Conservation (phyloP, 2,329 filamentous ascomycete genomes). For the Westerdykella sp. region DNA sequence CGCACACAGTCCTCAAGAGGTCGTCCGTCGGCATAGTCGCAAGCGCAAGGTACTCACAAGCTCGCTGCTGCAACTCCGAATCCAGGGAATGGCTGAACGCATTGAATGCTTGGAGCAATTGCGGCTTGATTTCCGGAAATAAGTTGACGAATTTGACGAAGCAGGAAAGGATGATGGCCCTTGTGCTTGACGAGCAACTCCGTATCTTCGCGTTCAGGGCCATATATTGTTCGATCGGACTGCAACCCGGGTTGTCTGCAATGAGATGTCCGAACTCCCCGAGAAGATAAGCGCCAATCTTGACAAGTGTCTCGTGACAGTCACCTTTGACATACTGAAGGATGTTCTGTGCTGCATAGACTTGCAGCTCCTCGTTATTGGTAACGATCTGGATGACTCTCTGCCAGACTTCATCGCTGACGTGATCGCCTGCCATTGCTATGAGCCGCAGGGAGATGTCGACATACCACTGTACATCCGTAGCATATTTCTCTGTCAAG, state of each 20-base stretch:
- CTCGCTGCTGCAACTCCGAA: constrained; percentile 90
- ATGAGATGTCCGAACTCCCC: constrained; percentile 97
- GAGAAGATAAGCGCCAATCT: constrained; percentile 93
- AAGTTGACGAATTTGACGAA: constrained; percentile 98
- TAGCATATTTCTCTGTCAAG: constrained; percentile 95
- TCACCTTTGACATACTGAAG: constrained; percentile 90
- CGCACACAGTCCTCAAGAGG: constrained; percentile 84
- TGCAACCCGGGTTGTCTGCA: constrained; percentile 84
- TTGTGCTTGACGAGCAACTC: constrained; percentile 78
- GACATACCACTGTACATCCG: constrained; percentile 98
- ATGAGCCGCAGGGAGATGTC: constrained; percentile 93
- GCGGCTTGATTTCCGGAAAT: constrained; percentile 96
- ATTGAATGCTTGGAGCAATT: constrained; percentile 82
- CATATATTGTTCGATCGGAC: constrained; percentile 94
- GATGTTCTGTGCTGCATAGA: constrained; percentile 91
- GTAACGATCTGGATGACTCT: constrained; percentile 97
- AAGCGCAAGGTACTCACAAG: constrained; percentile 87
- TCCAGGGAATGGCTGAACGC: constrained; percentile 92
- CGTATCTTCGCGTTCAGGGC: constrained; percentile 86
- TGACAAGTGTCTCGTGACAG: constrained; percentile 94
- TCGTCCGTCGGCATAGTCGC: constrained; percentile 85
- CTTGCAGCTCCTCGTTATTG: constrained; percentile 96
- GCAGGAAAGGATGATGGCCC: constrained; percentile 88
- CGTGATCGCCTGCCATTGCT: constrained; percentile 94
- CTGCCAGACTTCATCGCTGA: constrained; percentile 99